Conservation (phyloP, 2,329 filamentous ascomycete genomes). For the Sporothrix mexicana region DNA sequence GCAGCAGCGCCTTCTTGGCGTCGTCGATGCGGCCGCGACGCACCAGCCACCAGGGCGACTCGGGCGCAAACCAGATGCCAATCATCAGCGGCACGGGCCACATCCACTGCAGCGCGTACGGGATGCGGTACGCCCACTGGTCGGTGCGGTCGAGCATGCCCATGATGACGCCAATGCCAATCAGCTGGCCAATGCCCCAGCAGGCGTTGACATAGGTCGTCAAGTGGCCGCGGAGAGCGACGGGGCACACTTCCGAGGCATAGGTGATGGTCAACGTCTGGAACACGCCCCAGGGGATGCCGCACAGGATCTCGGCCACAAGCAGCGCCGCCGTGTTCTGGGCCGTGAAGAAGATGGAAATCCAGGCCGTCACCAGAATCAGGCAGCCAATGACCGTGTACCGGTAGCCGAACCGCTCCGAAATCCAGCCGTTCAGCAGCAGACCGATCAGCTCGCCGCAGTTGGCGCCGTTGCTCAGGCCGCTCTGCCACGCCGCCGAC, state of each 20-base stretch:
- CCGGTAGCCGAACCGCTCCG: constrained; percentile 71
- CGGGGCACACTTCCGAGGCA: constrained; percentile 74
- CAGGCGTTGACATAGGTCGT: constrained; percentile 80
- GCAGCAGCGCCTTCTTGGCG: constrained; percentile 68
- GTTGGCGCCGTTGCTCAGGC: constrained; percentile 60
- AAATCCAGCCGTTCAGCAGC: constrained; percentile 68
- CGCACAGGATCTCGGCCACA: constrained; percentile 66
- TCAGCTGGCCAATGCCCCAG: constrained; percentile 77
- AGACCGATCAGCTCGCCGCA: constrained; percentile 71
- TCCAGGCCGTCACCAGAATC: constrained; percentile 60
- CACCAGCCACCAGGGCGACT: constrained; percentile 79
- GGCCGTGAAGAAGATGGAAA: constrained; percentile 69
- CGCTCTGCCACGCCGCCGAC: constrained; percentile 67
- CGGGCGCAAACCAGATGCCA: constrained; percentile 71
- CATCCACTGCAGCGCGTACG: constrained; percentile 76
- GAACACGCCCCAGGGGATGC: constrained; percentile 55
- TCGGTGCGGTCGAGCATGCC: constrained; percentile 68
- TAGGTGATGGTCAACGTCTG: constrained; percentile 61
- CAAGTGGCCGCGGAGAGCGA: constrained; percentile 72
- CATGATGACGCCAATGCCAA: constrained; percentile 75
- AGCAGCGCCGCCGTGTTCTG: constrained; percentile 64
- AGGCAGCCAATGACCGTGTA: constrained; percentile 67
- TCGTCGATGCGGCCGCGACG: constrained; percentile 68
- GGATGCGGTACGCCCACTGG: constrained; percentile 67
- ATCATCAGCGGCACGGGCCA: constrained; percentile 72